Conservation (phyloP, 345 rosid species). For the Populus pruinosa region DNA sequence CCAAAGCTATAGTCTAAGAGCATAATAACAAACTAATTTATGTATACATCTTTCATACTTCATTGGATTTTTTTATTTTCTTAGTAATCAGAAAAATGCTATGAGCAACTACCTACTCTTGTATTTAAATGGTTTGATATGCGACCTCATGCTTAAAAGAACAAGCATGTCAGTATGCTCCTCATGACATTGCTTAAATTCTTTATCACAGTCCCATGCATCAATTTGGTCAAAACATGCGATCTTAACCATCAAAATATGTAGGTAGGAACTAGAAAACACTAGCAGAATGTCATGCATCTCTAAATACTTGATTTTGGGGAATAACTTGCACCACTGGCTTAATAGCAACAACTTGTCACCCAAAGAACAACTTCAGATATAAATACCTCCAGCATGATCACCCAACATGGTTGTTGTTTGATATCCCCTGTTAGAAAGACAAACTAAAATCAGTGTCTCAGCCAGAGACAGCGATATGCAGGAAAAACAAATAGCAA, state of each 20-base stretch:
- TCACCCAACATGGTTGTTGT: constrained; percentile 90
- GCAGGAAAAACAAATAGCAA: no score
- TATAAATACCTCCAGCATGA: constrained; percentile 82
- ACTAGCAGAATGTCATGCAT: not conserved
- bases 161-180: not conserved
- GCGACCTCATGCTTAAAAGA: not conserved
- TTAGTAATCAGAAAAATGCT: not conserved
- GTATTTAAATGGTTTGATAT: no score
- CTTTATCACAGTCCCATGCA: not conserved
- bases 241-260: not conserved
- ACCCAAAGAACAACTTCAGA: not conserved
- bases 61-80: not conserved
- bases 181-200: constrained; percentile 6
- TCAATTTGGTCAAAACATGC: not conserved
- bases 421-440: constrained; percentile 55
- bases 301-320: not conserved
- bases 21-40: no score
- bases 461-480: no score
- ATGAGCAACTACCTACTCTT: no score
- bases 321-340: not conserved
- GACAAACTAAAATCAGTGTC: no score
- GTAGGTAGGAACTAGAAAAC: not conserved
- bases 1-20: no score
- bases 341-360: not conserved
- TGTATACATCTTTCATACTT: not conserved